Base-by-base conservation (phyloP, 1,284 basidiomycete genomes). In the Phlebopus sp. region DNA sequence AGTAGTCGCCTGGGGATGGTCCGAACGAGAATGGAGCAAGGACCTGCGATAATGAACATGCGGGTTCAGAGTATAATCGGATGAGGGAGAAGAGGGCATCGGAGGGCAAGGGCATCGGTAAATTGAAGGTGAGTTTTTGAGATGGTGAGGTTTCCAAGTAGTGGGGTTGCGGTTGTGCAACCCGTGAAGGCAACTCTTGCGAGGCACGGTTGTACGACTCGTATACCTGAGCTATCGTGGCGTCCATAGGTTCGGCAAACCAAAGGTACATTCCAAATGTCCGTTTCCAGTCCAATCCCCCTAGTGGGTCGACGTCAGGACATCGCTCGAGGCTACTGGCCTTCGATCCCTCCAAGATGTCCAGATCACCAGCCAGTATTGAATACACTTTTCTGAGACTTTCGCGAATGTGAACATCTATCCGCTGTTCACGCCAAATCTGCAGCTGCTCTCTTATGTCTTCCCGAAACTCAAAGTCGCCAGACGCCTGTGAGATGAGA, bases 281-380 rank as follows among this genome's bases (percentile, higher is more conserved):
- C 13, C 94, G 84, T 68, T 96, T 96, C 97, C 97, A 99, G 66
- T 97, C 95, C 44, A 98, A 70, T 1, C 82, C 88, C 45, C 83
- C 74, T n/a, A 85, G 77, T n/a, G 97, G 75, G 45, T 81, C 74
- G 17, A 92, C 69, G 48, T 90, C 84, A 2, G 76, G 66, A 58
- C 80, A 79, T 19, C 75, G 73, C 56, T 87, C 86, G 29, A 77
- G 57, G 51, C 76, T 70, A 51, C 74, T 68, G 56, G 85, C 71
- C 64, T 74, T 67, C 49, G 76, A 77, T 2, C 86, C 88, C 43
- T 80, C 73, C 11, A 86, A 71, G 4, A 84, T 61, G 51, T 84
- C 82, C 29, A 88, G 76, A 49, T 88, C 77, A 10, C 97, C 97
- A 15, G 89, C 85, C 3, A 99, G 76, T 14, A 98, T 68, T 21